phyloP scores from a whole-genome alignment of 371 early-diverging fungal species.

The Lichtheimia hyalospora region DNA sequence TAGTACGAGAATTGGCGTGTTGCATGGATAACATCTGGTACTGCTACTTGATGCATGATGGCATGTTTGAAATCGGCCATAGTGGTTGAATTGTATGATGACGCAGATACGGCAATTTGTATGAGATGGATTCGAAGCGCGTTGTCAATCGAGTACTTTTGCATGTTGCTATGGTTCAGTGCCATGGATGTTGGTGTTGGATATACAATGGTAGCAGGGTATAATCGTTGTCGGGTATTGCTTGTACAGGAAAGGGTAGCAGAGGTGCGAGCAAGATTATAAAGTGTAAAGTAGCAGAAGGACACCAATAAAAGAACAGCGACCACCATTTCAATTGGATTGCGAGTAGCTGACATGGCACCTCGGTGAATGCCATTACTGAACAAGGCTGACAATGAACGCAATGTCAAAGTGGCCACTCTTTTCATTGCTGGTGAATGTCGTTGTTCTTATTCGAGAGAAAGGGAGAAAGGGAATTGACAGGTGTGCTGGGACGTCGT shows the following conservation, averaged over 20 bases:
- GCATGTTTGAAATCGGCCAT: slow-evolving; percentile 47
- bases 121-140: slow-evolving; percentile 53
- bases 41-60: slow-evolving; percentile 50
- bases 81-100: slow-evolving; percentile 30
- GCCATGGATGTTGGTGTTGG: not conserved
- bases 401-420: not conserved
- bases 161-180: not conserved
- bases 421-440: not conserved
- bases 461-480: not conserved
- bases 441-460: slow-evolving; percentile 1
- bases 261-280: slow-evolving; percentile 71
- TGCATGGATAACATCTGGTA: slow-evolving; percentile 23
- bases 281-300: slow-evolving; percentile 74
- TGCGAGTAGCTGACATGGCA: slow-evolving; percentile 38
- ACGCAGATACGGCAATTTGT: slow-evolving; percentile 50
- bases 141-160: slow-evolving; percentile 23
- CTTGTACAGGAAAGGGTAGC: slow-evolving; percentile 63
- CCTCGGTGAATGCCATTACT: slow-evolving; percentile 23
- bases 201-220: slow-evolving; percentile 43
- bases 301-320: slow-evolving; percentile 72
- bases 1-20: slow-evolving; percentile 31
- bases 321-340: slow-evolving; percentile 84
- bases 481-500: too few species aligned
- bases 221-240: slow-evolving; percentile 32
- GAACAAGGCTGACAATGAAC: slow-evolving; percentile 11